These are phyloP conservation scores for Calonectria crousiana DNA, from an alignment of 2,329 filamentous ascomycete species.

Conservation along the genomic window DNA sequence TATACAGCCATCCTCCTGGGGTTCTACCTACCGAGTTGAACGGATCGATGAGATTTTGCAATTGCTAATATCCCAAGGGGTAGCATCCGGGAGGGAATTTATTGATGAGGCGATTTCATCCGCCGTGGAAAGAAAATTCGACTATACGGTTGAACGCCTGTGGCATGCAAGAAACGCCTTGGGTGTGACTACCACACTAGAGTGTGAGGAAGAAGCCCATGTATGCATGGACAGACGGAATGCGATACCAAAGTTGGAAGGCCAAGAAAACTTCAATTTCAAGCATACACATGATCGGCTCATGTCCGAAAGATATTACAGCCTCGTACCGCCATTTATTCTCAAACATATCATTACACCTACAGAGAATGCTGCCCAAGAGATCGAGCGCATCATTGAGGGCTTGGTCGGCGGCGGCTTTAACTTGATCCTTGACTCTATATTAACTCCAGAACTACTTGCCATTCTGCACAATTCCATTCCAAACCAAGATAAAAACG, in stretches of 20 bases:
- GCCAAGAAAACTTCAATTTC: neutral
- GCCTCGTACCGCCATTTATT: neutral
- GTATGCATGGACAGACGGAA: neutral
- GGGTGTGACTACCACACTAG: neutral
- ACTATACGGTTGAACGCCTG: neutral
- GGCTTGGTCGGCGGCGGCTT: too few relatives aligned
- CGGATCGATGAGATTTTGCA: conserved; percentile 37
- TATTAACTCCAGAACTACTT: too few relatives aligned
- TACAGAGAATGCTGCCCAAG: too few relatives aligned
- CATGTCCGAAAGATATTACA: neutral
- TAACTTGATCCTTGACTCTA: too few relatives aligned
- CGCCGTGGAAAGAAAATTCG: neutral
- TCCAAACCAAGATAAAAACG: too few relatives aligned
- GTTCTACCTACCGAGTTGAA: neutral
- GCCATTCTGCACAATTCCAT: too few relatives aligned
- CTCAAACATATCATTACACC: too few relatives aligned
- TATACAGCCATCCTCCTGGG: too few relatives aligned
- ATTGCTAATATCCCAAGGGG: conserved; percentile 31
- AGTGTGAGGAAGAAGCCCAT: neutral
- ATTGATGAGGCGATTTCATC: neutral
- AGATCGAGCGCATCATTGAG: too few relatives aligned
- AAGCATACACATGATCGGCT: too few relatives aligned
- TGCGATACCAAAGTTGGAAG: neutral
- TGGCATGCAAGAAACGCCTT: neutral
- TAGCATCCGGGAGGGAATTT: neutral